Percentiles rank a stretch among this genome's conserved stretches.
Evolutionary conservation across 768 basidiomycete species (phyloP).

Genomic region (Boletus barrowsii): DNA sequence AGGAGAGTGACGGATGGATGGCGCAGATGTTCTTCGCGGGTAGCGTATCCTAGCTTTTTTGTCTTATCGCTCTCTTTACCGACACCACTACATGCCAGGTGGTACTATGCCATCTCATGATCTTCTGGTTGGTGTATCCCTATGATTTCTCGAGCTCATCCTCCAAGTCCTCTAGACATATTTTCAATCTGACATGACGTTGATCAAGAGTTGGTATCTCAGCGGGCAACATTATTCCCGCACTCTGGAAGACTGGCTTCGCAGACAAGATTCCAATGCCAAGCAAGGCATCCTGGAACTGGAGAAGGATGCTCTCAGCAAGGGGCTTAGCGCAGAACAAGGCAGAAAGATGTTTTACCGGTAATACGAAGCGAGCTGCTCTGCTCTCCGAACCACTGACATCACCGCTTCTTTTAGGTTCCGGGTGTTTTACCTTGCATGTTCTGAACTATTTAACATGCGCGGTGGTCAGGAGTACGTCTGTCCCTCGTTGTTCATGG

Average conservation of each 20-base stretch:
- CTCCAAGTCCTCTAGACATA: neutral
- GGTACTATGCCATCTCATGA: neutral
- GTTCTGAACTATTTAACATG: neutral
- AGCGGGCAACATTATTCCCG: neutral
- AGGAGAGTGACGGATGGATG: neutral
- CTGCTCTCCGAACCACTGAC: neutral
- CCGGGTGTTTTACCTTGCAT: neutral
- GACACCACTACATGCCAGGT: neutral
- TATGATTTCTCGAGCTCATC: neutral
- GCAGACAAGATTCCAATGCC: neutral
- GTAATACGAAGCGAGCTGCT: neutral
- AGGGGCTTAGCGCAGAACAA: neutral
- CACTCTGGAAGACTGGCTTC: neutral
- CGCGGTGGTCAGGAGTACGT: neutral
- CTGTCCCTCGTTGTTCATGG: neutral
- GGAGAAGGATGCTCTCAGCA: neutral
- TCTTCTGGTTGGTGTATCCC: neutral
- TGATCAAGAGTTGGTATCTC: neutral
- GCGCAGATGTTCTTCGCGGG: neutral
- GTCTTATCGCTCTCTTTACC: neutral
- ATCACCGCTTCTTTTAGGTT: neutral
- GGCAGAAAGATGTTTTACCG: neutral
- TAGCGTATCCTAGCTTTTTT: neutral
- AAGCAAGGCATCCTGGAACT: neutral
- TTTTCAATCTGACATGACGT: neutral